Percentiles rank a stretch among this genome's conserved stretches.
These are phyloP conservation scores for Gloeopeniophorella convolvens DNA, from an alignment of 768 basidiomycete genomes.

Conservation along the genomic window DNA sequence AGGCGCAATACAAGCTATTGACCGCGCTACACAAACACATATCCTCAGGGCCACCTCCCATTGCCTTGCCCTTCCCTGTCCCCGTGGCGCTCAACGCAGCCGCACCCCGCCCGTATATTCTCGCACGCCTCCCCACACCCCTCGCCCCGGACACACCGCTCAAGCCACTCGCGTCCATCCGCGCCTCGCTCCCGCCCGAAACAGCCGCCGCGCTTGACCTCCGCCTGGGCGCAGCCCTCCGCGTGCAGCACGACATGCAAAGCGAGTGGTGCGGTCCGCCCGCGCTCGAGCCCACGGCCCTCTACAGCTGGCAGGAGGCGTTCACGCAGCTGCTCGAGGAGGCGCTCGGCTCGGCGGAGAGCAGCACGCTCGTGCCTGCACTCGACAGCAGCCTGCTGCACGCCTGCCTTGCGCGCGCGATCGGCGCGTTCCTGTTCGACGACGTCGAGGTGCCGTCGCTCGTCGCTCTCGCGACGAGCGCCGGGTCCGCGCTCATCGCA, in stretches of 20 bases:
- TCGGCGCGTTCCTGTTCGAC: constrained; percentile 69
- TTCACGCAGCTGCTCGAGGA: constrained; percentile 56
- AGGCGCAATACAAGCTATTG: constrained; percentile 23
- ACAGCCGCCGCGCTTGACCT: constrained; percentile 42
- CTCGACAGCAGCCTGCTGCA: constrained; percentile 42
- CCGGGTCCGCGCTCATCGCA: constrained; percentile 48
- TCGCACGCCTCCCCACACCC: constrained; percentile 28
- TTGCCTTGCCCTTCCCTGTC: constrained; percentile 26
- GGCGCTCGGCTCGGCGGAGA: constrained; percentile 41
- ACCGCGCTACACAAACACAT: constrained; percentile 26
- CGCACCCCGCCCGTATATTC: constrained; percentile 46
- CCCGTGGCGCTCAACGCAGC: constrained; percentile 42
- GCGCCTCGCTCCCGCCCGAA: constrained; percentile 33
- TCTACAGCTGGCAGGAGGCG: constrained; percentile 71
- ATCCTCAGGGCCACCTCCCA: constrained; percentile 41
- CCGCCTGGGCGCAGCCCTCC: constrained; percentile 53
- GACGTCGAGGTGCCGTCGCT: constrained; percentile 68
- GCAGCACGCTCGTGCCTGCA: constrained; percentile 20
- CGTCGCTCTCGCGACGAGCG: constrained; percentile 55
- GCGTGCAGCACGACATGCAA: constrained; percentile 61
- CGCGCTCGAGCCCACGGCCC: constrained; percentile 26
- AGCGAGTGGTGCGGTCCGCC: constrained; percentile 73
- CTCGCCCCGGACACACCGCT: constrained; percentile 12
- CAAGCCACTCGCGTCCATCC: constrained; percentile 33
- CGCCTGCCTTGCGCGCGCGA: constrained; percentile 54